These are phyloP conservation scores for Diplotaxis tenuifolia DNA, from an alignment of 345 rosid species.

Conservation along the genomic window DNA sequence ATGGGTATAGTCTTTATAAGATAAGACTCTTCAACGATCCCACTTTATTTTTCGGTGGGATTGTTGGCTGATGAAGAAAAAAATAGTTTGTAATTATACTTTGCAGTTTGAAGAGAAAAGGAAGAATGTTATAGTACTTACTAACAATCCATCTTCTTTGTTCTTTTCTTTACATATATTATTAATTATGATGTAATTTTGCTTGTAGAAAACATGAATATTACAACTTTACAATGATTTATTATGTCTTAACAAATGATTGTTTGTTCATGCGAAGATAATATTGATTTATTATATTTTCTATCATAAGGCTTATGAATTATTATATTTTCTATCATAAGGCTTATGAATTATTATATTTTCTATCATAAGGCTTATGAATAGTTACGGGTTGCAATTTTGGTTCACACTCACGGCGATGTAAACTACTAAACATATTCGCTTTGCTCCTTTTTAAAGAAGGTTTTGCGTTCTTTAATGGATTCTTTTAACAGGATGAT, in stretches of 20 bases:
- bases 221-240: slow-evolving; percentile 20
- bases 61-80: slow-evolving; percentile 39
- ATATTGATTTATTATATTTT: neutral
- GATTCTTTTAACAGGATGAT: slow-evolving; percentile 6
- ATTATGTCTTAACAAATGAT: slow-evolving; percentile 36
- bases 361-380: neutral
- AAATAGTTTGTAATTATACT: slow-evolving; percentile 45
- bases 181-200: slow-evolving; percentile 33
- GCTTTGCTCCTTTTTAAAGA: neutral
- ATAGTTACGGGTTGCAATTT: neutral
- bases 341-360: neutral
- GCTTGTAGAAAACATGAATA: slow-evolving; percentile 29
- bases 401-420: slow-evolving; percentile 11
- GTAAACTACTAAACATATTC: slow-evolving; percentile 7
- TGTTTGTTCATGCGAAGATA: slow-evolving; percentile 20
- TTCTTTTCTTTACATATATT: neutral
- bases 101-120: slow-evolving; percentile 48
- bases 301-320: neutral
- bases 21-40: slow-evolving; percentile 38
- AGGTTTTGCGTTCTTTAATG: neutral
- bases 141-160: slow-evolving; percentile 32
- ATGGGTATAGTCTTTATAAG: slow-evolving; percentile 33
- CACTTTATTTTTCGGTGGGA: slow-evolving; percentile 78
- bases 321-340: neutral
- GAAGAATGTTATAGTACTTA: slow-evolving; percentile 30